These are phyloP conservation scores for Umbelopsis sp. DNA, from an alignment of 192 early-diverging fungal genomes.

Conservation along the genomic window DNA sequence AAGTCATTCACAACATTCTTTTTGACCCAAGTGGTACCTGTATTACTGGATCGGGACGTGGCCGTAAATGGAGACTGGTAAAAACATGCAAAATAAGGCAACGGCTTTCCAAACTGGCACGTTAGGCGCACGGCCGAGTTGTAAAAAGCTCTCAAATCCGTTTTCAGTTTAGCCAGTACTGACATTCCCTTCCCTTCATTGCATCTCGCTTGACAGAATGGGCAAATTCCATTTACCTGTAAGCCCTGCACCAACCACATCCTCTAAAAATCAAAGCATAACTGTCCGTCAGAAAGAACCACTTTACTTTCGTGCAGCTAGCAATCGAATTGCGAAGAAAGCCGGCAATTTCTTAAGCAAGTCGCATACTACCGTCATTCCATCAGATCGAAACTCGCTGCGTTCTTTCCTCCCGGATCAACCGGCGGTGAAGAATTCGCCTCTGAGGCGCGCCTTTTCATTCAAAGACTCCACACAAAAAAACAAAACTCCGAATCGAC, in stretches of 20 bases:
- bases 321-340: conserved; percentile 22
- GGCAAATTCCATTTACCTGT: conserved; percentile 22
- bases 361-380: conserved; percentile 4
- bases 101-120: conserved; percentile 7
- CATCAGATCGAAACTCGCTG: neutral
- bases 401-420: neutral
- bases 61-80: neutral
- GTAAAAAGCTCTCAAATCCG: conserved; percentile 9
- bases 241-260: neutral
- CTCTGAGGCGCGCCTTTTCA: conserved; percentile 8
- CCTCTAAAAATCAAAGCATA: neutral
- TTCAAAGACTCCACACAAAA: neutral
- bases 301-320: neutral
- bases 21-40: neutral
- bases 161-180: neutral
- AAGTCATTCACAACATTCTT: neutral
- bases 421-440: neutral
- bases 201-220: conserved; percentile 2
- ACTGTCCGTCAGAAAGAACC: neutral
- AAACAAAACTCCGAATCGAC: conserved; percentile 7
- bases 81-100: conserved; percentile 20
- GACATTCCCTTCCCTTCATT: conserved; percentile 7
- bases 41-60: neutral
- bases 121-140: conserved; percentile 16
- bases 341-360: conserved; percentile 20